Base-by-base conservation (phyloP, 768 basidiomycete species). In the Boletus insuetus region DNA sequence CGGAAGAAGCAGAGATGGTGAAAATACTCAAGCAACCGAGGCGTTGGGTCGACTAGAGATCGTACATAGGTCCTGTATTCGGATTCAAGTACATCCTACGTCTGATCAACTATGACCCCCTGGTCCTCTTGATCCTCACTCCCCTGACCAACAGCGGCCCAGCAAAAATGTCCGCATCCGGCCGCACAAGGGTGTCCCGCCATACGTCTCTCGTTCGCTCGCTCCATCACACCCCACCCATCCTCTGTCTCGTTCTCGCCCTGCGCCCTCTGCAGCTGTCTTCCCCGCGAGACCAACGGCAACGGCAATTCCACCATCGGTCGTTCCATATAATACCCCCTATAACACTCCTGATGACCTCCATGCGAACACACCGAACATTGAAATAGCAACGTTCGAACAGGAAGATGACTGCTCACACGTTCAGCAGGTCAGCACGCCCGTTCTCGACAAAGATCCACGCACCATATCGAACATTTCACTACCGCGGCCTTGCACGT, bases 161-260 rank as follows among this genome's bases (percentile, higher is more conserved):
- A 91, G 61, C 90, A 93, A 60, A 79, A 80, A 72, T 93, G 91
- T 0, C 91, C 90, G 70, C 90, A 93, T 5, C 90, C 91, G 41
- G 88, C 81, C 14, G 88, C 87, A 70, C 91, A 92, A 0, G 77
- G 79, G 65, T 87, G 85, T 4, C 85, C 89, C 13, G 61, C 51
- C 46, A 72, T 46, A 9, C 44, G 49, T 22, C 55, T 51, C 20
- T 64, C 62, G 35, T 53, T 34, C 12, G 9, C 16, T 6, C 32
- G 42, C 32, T 43, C 61, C 7, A n/a, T 51, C 10, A 7, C 35
- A 17, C 17, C 42, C 58, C 48, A 42, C 9, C 49, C 53, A 6
- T 60, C 63, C n/a, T 48, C 58, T 2, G n/a, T 53, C 17, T 59
- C 65, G 6, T 41, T 46, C 32, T 56, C 63, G 0, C 61, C 58